These are phyloP conservation scores for Mycocentrospora acerina DNA, from an alignment of 2,329 filamentous ascomycete species.

Conservation along the genomic window DNA sequence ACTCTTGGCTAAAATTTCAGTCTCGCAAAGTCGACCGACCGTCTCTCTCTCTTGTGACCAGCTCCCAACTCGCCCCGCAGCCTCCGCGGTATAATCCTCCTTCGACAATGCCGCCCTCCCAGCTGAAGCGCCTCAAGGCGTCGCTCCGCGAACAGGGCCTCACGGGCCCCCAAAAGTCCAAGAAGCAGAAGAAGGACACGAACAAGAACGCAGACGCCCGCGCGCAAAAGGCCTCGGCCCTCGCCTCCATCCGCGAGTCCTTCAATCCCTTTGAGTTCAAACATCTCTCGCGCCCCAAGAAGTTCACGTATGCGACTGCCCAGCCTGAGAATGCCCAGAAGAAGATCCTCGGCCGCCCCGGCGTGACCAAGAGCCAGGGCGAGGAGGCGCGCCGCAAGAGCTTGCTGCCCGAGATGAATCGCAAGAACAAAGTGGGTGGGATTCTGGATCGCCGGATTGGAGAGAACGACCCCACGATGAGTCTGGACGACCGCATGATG, in stretches of 20 bases:
- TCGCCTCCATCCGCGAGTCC: slow-evolving; percentile 85
- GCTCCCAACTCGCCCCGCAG: not conserved
- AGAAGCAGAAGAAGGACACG: slow-evolving; percentile 81
- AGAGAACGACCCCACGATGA: slow-evolving; percentile 92
- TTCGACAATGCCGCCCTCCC: slow-evolving; percentile 87
- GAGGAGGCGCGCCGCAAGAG: slow-evolving; percentile 86
- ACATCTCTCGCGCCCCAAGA: slow-evolving; percentile 71
- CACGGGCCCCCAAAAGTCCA: slow-evolving; percentile 87
- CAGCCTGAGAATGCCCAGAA: slow-evolving; percentile 54
- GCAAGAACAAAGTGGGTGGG: slow-evolving; percentile 85
- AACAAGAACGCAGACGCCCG: slow-evolving; percentile 72
- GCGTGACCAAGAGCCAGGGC: slow-evolving; percentile 78
- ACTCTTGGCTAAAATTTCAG: slow-evolving; percentile 25
- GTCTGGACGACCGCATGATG: slow-evolving; percentile 86
- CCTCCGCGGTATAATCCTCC: not conserved
- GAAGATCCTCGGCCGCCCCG: slow-evolving; percentile 70
- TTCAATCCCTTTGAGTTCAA: slow-evolving; percentile 99
- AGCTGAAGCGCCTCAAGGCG: slow-evolving; percentile 92
- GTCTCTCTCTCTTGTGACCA: not conserved
- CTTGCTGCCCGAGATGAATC: slow-evolving; percentile 84
- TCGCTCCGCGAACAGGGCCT: slow-evolving; percentile 88
- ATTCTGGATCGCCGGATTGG: slow-evolving; percentile 93
- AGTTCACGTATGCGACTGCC: slow-evolving; percentile 79
- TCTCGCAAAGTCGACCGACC: too few relatives aligned
- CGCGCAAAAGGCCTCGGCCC: slow-evolving; percentile 71